Conservation (phyloP, 192 early-diverging fungal genomes). For the Backusella westeae region DNA sequence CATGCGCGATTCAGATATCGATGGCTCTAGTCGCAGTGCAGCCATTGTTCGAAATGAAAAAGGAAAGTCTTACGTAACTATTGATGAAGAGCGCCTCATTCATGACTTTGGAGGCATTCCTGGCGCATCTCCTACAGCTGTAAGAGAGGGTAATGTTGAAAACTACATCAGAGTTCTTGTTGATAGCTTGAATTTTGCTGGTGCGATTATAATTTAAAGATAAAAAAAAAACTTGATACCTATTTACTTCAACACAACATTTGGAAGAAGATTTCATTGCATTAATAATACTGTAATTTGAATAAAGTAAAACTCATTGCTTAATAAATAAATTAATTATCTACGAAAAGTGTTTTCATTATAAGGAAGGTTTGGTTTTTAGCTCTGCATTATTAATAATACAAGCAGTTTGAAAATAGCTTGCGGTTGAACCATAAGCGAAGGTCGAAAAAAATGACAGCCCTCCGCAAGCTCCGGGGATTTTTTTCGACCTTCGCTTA, state of each 20-base stretch:
- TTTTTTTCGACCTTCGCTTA: too few species aligned
- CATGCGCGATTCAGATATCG: slow-evolving; percentile 28
- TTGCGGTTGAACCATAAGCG: too few species aligned
- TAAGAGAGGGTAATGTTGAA: not conserved
- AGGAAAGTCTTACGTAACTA: slow-evolving; percentile 19
- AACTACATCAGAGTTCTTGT: slow-evolving; percentile 21
- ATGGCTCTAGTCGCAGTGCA: slow-evolving; percentile 35
- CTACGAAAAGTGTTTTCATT: too few species aligned
- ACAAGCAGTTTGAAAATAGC: too few species aligned
- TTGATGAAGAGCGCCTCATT: slow-evolving; percentile 24
- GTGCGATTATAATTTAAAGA: slow-evolving; percentile 10
- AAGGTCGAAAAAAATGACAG: too few species aligned
- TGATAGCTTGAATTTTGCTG: slow-evolving; percentile 23
- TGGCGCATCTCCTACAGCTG: not conserved
- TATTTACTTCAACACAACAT: not conserved
- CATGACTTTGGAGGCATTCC: slow-evolving; percentile 20
- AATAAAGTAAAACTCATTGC: not conserved
- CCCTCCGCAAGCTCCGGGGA: too few species aligned
- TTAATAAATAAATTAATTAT: too few species aligned
- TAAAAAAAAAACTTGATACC: not conserved
- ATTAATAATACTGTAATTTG: not conserved
- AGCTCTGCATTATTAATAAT: not conserved
- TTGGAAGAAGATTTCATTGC: not conserved
- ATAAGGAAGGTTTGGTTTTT: not conserved
- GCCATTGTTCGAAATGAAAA: slow-evolving; percentile 17